phyloP scores from a whole-genome alignment of 129 eudicot genomes.

The Ambrosia artemisiifolia region DNA sequence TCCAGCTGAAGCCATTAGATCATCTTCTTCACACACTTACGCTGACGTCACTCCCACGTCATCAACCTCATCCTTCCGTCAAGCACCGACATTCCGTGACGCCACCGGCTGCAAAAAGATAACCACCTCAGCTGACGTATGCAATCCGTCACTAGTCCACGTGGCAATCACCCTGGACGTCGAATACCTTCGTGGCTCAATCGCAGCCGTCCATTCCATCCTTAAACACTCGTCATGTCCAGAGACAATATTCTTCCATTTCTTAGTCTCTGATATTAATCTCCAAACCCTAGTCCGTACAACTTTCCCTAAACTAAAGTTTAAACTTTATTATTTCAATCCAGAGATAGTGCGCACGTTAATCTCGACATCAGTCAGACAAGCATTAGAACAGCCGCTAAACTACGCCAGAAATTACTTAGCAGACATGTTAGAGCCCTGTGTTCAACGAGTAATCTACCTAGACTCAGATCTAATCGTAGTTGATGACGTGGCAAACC shows the following conservation, averaged over 20 bases:
- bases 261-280: constrained; percentile 55
- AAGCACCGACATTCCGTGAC: constrained; percentile 52
- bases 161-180: constrained; percentile 87
- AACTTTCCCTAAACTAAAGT: constrained; percentile 67
- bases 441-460: constrained; percentile 68
- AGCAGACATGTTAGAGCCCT: constrained; percentile 63
- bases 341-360: constrained; percentile 56
- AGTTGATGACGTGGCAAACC: constrained; percentile 74
- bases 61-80: constrained; percentile 36
- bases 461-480: constrained; percentile 85
- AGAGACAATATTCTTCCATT: constrained; percentile 74
- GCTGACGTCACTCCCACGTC: constrained; percentile 4
- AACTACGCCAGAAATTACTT: constrained; percentile 91
- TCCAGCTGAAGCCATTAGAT: constrained; percentile 93
- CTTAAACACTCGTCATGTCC: constrained; percentile 81
- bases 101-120: constrained; percentile 44
- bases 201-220: constrained; percentile 90
- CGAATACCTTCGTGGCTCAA: constrained; percentile 76
- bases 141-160: constrained; percentile 73
- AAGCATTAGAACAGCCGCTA: constrained; percentile 83
- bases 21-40: constrained; percentile 24
- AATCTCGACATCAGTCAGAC: constrained; percentile 79
- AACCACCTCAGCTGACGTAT: constrained; percentile 30
- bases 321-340: constrained; percentile 71
- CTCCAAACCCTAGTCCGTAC: constrained; percentile 61